These are phyloP conservation scores for Candida corydali DNA, from an alignment of 805 yeast genomes.

Conservation along the genomic window DNA sequence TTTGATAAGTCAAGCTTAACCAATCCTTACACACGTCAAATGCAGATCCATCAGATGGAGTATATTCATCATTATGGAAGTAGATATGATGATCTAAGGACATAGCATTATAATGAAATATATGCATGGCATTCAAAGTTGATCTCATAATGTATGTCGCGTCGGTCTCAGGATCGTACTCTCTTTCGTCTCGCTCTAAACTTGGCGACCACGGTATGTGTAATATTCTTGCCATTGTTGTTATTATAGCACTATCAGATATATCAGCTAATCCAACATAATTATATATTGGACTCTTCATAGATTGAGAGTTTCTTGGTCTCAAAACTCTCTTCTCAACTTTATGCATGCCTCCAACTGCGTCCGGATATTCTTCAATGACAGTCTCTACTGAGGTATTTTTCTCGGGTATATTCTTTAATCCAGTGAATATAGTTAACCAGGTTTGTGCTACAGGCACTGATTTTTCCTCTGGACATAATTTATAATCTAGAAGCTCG, in stretches of 20 bases:
- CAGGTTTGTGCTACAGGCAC: constrained; percentile 32
- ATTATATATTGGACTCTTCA: constrained; percentile 24
- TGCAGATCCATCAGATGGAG: constrained; percentile 11
- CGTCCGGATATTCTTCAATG: constrained; percentile 9
- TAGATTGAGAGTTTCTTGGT: constrained; percentile 15
- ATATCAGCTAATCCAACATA: constrained; percentile 35
- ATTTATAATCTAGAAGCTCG: constrained; percentile 29
- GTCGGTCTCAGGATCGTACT: constrained; percentile 29
- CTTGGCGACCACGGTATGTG: constrained; percentile 43
- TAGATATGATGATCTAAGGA: constrained; percentile 42
- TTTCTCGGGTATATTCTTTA: constrained; percentile 15
- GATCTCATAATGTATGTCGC: constrained; percentile 25
- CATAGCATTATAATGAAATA: constrained; percentile 43
- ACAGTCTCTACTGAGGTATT: constrained; percentile 4
- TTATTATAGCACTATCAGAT: constrained; percentile 36
- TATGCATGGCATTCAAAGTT: constrained; percentile 30
- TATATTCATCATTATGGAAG: constrained; percentile 29
- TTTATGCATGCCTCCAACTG: background rate
- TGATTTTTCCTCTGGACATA: constrained; percentile 31
- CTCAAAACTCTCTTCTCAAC: constrained; percentile 9
- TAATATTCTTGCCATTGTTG: constrained; percentile 38
- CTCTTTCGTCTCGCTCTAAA: constrained; percentile 23
- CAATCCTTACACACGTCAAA: constrained; percentile 34
- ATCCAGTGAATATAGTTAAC: constrained; percentile 37
- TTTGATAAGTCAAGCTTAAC: constrained; percentile 34